Evolutionary conservation across 495 filamentous ascomycete genomes (phyloP), one percentile per base, ranked within the genome.

Genomic region (Talaromyces trachyspermus): DNA sequence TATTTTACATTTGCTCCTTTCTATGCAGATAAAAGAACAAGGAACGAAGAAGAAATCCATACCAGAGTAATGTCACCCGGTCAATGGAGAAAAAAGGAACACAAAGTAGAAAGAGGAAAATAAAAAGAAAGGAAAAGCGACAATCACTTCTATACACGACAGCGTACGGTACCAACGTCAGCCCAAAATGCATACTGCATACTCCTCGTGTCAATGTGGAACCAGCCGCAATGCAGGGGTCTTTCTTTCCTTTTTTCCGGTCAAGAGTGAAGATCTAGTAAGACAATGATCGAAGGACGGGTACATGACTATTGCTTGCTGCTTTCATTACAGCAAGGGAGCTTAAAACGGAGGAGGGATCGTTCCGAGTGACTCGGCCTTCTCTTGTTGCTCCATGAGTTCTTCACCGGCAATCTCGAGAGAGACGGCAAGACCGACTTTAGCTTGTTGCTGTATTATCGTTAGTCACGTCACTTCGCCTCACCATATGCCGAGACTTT

Each of bases 381-480:
- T 75, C 64, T 96, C 89, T 71, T 94, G 85, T 66, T 89, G 85
- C 63, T 91, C 88, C 76, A 95, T 88, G 59, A 97, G 70, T 56
- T 95, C 91, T 60, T 96, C 89, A 40, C 80, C 74, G 45, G 84
- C 81, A 46, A 88, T 80, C 74, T 99, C 94, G 56, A 99, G 88
- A 37, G 88, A 92, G 47, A 99, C 87, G 43, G 87, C 89, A 49
- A 99, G 75, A 49, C 94, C 94, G 61, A 97, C 76, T 74, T 96
- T 97, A 50, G 91, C 86, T 67, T 83, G 74, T 85, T 95, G 88
- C 94, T 97, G 65, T 46, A 57, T 37, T 46, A 40, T 17, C 19
- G 39, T 42, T 43, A 43, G 25, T 2, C 23, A 14, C 2, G 6
- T 44, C n/a, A n/a, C n/a, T n/a, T n/a, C n/a, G n/a, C n/a, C n/a